These are phyloP conservation scores for Pleurotus sapidus DNA, from an alignment of 768 basidiomycete genomes.

Conservation along the genomic window DNA sequence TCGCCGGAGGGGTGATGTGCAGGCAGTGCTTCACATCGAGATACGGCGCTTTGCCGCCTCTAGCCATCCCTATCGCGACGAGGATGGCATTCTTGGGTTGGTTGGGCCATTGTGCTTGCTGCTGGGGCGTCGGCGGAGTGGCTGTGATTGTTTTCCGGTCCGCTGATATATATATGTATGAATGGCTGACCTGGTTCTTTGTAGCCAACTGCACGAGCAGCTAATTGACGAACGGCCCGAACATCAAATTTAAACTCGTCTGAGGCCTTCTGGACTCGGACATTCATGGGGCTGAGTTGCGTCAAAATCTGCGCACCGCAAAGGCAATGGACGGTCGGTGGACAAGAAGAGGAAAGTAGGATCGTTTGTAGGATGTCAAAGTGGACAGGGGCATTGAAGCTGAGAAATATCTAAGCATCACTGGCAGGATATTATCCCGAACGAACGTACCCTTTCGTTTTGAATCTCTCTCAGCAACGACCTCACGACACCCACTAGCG, in stretches of 20 bases:
- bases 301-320: constrained; percentile 55
- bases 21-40: constrained; percentile 69
- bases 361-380: constrained; percentile 67
- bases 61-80: constrained; percentile 52
- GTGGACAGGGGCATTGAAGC: constrained; percentile 46
- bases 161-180: not conserved
- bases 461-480: constrained; percentile 60
- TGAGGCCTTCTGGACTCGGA: constrained; percentile 18
- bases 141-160: not conserved
- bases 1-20: constrained; percentile 50
- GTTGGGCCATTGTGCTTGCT: constrained; percentile 35
- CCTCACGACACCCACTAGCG: constrained; percentile 69
- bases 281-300: constrained; percentile 35
- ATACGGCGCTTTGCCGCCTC: constrained; percentile 58
- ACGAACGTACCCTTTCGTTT: constrained; percentile 45
- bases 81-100: constrained; percentile 58
- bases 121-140: not conserved
- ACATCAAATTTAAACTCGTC: constrained; percentile 1
- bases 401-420: constrained; percentile 18
- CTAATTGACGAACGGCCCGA: constrained; percentile 1
- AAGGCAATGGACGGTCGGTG: constrained; percentile 61
- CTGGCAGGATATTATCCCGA: not conserved
- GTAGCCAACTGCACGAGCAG: constrained; percentile 10
- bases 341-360: constrained; percentile 61
- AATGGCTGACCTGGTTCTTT: constrained; percentile 1